Percentiles rank a stretch among this genome's conserved stretches.
phyloP scores from a whole-genome alignment of 75 land plant genomes.

The Sequoiadendron giganteum region DNA sequence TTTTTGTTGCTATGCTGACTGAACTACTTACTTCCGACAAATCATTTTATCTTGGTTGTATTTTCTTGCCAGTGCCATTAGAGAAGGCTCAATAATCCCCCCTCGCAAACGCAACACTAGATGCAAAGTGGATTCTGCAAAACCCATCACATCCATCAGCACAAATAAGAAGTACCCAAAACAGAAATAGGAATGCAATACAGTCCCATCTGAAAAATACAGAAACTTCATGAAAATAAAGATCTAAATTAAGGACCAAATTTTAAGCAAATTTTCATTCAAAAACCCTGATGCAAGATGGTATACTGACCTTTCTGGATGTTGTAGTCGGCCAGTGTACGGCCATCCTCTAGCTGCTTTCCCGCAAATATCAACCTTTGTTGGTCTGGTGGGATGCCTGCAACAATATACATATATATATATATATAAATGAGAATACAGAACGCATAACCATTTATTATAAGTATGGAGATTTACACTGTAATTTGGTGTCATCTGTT shows the following conservation, averaged over 20 bases:
- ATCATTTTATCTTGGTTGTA: slow-evolving; percentile 83
- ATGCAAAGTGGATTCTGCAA: slow-evolving; percentile 70
- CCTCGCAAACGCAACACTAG: slow-evolving; percentile 73
- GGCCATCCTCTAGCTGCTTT: slow-evolving; percentile 11
- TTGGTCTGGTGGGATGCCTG: slow-evolving; percentile 8
- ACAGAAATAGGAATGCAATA: not conserved
- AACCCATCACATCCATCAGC: not conserved
- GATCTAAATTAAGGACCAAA: not conserved
- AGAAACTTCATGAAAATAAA: no score
- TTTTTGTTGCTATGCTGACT: not conserved
- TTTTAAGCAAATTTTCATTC: no score
- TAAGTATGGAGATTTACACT: not conserved
- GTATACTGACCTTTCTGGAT: not conserved
- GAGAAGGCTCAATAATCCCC: slow-evolving; percentile 68
- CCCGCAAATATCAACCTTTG: slow-evolving; percentile 1
- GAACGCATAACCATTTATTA: no score
- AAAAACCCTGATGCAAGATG: not conserved
- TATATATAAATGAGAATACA: no score
- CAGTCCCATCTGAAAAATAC: not conserved
- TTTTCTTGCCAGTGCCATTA: slow-evolving; percentile 73
- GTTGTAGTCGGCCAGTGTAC: slow-evolving; percentile 4
- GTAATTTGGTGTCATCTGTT: not conserved
- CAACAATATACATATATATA: not conserved
- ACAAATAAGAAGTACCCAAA: not conserved
- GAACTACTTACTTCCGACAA: slow-evolving; percentile 59